A percentile compares a stretch with the other conserved stretches of the same genome.
Evolutionary conservation across 768 basidiomycete genomes (phyloP).

Genomic region (Tephrocybe sp.): DNA sequence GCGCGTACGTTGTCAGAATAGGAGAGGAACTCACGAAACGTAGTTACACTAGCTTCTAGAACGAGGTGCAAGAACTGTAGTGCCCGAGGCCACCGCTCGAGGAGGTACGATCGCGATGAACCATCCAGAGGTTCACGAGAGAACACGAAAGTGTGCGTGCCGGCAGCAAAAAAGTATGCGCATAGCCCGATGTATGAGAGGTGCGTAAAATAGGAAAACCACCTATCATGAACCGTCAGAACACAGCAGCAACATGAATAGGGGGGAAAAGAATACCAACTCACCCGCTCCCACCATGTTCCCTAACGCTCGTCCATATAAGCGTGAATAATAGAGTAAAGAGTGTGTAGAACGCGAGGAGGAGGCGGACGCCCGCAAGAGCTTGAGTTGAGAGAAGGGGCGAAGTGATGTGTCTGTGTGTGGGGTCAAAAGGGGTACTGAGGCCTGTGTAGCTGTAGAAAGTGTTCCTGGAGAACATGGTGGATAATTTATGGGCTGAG

Average conservation of each 20-base stretch:
- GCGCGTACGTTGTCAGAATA: background rate
- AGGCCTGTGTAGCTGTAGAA: conserved; percentile 20
- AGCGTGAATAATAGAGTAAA: conserved; percentile 38
- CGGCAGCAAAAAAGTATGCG: conserved; percentile 62
- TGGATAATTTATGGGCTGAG: background rate
- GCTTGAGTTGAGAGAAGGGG: conserved; percentile 42
- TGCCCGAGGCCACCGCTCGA: conserved; percentile 57
- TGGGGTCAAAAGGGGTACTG: conserved; percentile 32
- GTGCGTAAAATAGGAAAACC: conserved; percentile 43
- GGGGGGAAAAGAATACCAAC: conserved; percentile 2
- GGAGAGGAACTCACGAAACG: conserved; percentile 50
- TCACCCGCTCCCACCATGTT: conserved; percentile 31
- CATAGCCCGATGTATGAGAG: conserved; percentile 62
- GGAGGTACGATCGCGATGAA: conserved; percentile 36
- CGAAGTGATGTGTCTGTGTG: conserved; percentile 45
- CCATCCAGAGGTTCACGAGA: conserved; percentile 16
- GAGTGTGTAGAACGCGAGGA: conserved; percentile 53
- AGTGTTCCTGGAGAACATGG: background rate
- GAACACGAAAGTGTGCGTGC: conserved; percentile 51
- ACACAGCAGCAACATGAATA: background rate
- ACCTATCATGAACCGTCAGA: background rate
- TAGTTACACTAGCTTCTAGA: conserved; percentile 48
- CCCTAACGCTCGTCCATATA: conserved; percentile 30
- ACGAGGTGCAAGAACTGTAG: conserved; percentile 59
- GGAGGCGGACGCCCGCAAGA: conserved; percentile 45